These are phyloP conservation scores for Peniophora sp. DNA, from an alignment of 1,284 basidiomycete genomes.

Conservation along the genomic window DNA sequence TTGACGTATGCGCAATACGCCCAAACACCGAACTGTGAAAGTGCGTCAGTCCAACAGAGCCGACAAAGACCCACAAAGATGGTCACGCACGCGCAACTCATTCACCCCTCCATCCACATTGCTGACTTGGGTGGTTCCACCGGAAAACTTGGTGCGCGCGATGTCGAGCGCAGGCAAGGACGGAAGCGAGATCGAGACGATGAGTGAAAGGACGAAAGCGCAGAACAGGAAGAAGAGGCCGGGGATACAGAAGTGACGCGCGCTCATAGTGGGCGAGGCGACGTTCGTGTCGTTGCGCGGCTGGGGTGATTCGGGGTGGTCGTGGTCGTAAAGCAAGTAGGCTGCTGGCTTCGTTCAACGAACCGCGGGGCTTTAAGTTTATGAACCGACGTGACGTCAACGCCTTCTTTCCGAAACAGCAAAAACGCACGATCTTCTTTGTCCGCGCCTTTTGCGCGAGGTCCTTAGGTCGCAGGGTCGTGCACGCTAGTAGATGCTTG, in stretches of 20 bases:
- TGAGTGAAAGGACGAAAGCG: conserved; percentile 58
- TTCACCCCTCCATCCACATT: conserved; percentile 24
- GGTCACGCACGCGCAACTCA: conserved; percentile 47
- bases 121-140: conserved; percentile 18
- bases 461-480: background rate
- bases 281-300: too few relatives aligned
- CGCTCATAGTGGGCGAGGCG: conserved; percentile 14
- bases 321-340: too few relatives aligned
- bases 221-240: conserved; percentile 52
- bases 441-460: too few relatives aligned
- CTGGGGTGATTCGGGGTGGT: too few relatives aligned
- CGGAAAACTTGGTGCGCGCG: conserved; percentile 43
- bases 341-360: too few relatives aligned
- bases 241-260: conserved; percentile 55
- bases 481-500: background rate
- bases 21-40: conserved; percentile 52
- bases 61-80: background rate
- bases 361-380: too few relatives aligned
- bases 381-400: too few relatives aligned
- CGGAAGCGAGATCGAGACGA: conserved; percentile 65
- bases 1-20: conserved; percentile 44
- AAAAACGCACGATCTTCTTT: too few relatives aligned
- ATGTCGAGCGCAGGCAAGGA: conserved; percentile 58
- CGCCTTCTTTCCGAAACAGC: too few relatives aligned
- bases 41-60: background rate